Conservation (phyloP, 306 rosid genomes). For the Ormosia semicastrata region DNA sequence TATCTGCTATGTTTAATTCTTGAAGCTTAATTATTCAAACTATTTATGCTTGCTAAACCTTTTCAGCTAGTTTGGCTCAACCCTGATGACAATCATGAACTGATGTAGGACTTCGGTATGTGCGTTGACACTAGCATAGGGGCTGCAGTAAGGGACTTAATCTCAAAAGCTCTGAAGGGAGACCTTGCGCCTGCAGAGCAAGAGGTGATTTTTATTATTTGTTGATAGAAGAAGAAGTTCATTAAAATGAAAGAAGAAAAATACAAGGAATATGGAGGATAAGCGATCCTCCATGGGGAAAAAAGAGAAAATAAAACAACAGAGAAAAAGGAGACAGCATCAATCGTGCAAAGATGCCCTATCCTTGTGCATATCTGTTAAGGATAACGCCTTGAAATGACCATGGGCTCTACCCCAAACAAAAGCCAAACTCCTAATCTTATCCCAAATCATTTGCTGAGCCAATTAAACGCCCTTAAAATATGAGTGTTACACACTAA, state of each 20-base stretch:
- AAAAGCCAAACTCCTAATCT: neutral
- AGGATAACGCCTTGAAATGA: neutral
- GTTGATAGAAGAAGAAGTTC: neutral
- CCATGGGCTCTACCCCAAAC: neutral
- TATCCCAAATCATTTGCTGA: neutral
- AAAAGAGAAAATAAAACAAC: neutral
- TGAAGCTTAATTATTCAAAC: constrained; percentile 26
- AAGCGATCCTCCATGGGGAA: neutral
- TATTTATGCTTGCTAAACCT: constrained; percentile 37
- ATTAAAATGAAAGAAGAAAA: neutral
- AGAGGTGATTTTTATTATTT: constrained; percentile 56
- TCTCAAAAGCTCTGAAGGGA: constrained; percentile 90
- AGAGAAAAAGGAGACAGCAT: neutral
- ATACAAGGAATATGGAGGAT: neutral
- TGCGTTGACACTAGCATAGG: constrained; percentile 96
- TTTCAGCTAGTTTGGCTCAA: constrained; percentile 98
- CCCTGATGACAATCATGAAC: constrained; percentile 81
- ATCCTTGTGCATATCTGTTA: neutral
- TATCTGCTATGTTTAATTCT: neutral
- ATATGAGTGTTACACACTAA: neutral
- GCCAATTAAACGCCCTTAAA: neutral
- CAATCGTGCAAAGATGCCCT: neutral
- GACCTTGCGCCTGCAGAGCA: constrained; percentile 88
- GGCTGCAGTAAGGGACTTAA: constrained; percentile 87
- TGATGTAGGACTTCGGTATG: constrained; percentile 93